Percentiles rank a stretch among this genome's conserved stretches.
phyloP scores from a whole-genome alignment of 2,329 filamentous ascomycete species.

The Grosmannia penicillata region DNA sequence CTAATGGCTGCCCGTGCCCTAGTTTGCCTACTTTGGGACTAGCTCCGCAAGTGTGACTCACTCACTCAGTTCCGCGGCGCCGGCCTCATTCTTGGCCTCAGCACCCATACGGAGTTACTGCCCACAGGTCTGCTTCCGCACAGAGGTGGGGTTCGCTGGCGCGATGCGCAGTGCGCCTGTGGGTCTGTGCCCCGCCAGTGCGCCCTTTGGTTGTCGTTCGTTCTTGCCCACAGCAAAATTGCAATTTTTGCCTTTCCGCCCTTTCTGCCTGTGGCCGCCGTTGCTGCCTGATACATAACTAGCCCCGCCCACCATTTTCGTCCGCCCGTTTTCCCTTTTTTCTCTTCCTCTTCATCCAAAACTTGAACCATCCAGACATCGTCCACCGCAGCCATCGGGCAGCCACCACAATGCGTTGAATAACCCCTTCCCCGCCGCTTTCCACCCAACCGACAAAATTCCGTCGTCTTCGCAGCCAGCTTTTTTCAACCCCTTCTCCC shows the following conservation, averaged over 20 bases:
- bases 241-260: neutral
- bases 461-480: conserved; percentile 25
- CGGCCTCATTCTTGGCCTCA: conserved; percentile 6
- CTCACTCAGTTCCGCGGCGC: too few relatives aligned
- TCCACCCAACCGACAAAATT: conserved; percentile 35
- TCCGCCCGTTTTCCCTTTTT: conserved; percentile 15
- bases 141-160: neutral
- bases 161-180: too few relatives aligned
- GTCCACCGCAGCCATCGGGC: conserved; percentile 16
- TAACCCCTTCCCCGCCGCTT: conserved; percentile 20
- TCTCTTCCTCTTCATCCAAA: conserved; percentile 21
- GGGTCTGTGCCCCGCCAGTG: neutral
- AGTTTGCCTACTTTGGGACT: neutral
- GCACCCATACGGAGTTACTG: neutral
- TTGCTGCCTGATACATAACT: conserved; percentile 35
- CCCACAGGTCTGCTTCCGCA: too few relatives aligned
- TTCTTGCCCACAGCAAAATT: neutral
- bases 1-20: neutral
- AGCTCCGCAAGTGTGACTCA: conserved; percentile 14
- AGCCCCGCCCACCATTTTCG: conserved; percentile 13
- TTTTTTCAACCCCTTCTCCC: conserved; percentile 21
- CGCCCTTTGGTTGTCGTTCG: neutral
- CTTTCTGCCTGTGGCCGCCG: conserved; percentile 6
- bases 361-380: conserved; percentile 12
- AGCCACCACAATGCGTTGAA: conserved; percentile 45